phyloP scores from a whole-genome alignment of 2,329 filamentous ascomycete species.

The Meredithiella fracta region DNA sequence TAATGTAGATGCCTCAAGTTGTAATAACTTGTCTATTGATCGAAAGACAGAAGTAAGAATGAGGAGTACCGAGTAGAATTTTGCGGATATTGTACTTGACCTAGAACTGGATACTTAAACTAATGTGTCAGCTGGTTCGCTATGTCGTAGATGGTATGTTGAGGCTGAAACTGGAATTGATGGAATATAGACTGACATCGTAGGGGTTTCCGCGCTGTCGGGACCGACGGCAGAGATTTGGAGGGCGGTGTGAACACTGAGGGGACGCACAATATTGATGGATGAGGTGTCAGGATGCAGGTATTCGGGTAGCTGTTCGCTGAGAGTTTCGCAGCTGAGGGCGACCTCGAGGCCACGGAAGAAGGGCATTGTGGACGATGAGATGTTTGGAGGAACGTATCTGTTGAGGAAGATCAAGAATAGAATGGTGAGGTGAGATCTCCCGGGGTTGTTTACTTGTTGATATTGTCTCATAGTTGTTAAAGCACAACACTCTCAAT shows the following conservation, averaged over 20 bases:
- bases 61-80: slow-evolving; percentile 22
- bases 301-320: slow-evolving; percentile 33
- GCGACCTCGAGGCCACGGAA: slow-evolving; percentile 33
- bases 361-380: slow-evolving; percentile 26
- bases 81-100: slow-evolving; percentile 31
- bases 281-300: slow-evolving; percentile 36
- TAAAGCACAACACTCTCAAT: too few species aligned
- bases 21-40: slow-evolving; percentile 37
- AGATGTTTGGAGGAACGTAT: too few species aligned
- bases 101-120: slow-evolving; percentile 34
- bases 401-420: too few species aligned
- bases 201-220: slow-evolving; percentile 21
- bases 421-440: too few species aligned
- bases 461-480: too few species aligned
- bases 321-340: slow-evolving; percentile 23
- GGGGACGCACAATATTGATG: slow-evolving; percentile 20
- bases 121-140: neutral
- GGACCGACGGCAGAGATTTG: slow-evolving; percentile 15
- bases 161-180: slow-evolving; percentile 32
- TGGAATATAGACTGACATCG: slow-evolving; percentile 39
- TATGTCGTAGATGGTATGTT: neutral
- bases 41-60: slow-evolving; percentile 37
- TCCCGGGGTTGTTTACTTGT: too few species aligned
- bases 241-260: neutral
- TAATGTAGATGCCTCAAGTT: slow-evolving; percentile 34